Percentiles rank a stretch among this genome's conserved stretches.
phyloP scores from a whole-genome alignment of 2,329 filamentous ascomycete species.

The Ceratocystiopsis sp. region DNA sequence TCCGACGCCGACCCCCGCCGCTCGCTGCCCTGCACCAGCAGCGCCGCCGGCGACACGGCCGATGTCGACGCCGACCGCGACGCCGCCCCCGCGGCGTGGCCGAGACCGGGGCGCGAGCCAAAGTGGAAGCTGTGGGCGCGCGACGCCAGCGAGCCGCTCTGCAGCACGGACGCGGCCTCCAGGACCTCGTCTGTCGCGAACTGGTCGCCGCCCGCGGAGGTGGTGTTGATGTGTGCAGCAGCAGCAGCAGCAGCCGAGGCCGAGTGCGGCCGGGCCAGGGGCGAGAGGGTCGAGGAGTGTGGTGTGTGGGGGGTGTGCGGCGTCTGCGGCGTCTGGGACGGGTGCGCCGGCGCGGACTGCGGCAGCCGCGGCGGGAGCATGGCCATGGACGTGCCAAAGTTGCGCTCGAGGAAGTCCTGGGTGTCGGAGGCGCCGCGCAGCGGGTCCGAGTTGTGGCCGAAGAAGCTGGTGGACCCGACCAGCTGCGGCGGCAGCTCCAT shows the following conservation, averaged over 20 bases:
- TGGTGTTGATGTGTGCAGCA: no score
- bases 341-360: no score
- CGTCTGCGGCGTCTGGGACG: no score
- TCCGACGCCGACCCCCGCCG: no score
- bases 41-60: neutral
- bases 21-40: neutral
- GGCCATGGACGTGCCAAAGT: no score
- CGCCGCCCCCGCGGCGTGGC: conserved; percentile 8
- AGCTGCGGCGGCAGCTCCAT: conserved; percentile 45
- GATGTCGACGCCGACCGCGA: neutral
- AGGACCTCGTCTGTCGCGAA: conserved; percentile 37
- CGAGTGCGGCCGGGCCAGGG: no score
- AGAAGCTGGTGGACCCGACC: conserved; percentile 47
- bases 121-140: conserved; percentile 1
- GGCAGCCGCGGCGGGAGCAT: conserved; percentile 10
- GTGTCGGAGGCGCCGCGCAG: conserved; percentile 9
- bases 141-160: conserved; percentile 21
- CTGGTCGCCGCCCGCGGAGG: conserved; percentile 8
- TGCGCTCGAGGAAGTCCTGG: no score
- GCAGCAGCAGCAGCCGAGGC: no score
- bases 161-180: conserved; percentile 35
- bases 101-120: conserved; percentile 7
- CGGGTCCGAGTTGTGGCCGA: conserved; percentile 32
- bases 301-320: no score
- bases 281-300: no score